A percentile compares a stretch with the other conserved stretches of the same genome.
phyloP scores from a whole-genome alignment of 306 rosid genomes.

The Styphnolobium japonicum region DNA sequence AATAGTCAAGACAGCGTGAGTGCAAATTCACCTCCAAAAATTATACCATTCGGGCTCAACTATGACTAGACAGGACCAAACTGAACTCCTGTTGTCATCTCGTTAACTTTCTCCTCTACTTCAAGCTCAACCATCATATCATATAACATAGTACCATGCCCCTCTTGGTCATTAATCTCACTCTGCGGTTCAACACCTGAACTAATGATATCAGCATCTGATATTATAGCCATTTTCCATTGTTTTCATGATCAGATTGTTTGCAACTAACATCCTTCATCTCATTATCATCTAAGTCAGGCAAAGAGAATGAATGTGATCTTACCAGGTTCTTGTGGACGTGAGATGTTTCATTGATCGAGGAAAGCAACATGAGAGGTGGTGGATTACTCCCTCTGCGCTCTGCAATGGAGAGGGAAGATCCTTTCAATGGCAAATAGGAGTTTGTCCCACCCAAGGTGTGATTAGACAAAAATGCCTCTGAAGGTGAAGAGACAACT shows the following conservation, averaged over 20 bases:
- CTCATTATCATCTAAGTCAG: slow-evolving; percentile 46
- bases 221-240: slow-evolving; percentile 33
- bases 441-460: slow-evolving; percentile 25
- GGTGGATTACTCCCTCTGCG: slow-evolving; percentile 91
- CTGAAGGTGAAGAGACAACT: slow-evolving; percentile 37
- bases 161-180: slow-evolving; percentile 22
- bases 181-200: slow-evolving; percentile 27
- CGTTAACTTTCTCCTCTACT: neutral
- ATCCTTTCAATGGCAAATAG: slow-evolving; percentile 38
- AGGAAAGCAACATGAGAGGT: slow-evolving; percentile 68
- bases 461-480: slow-evolving; percentile 36
- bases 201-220: slow-evolving; percentile 30
- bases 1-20: neutral
- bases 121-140: neutral
- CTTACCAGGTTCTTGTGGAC: slow-evolving; percentile 49
- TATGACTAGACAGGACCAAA: neutral
- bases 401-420: slow-evolving; percentile 72
- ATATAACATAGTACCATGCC: slow-evolving; percentile 1
- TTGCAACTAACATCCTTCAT: slow-evolving; percentile 45
- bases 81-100: neutral
- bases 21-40: neutral
- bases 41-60: neutral
- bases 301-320: slow-evolving; percentile 60
- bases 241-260: slow-evolving; percentile 38
- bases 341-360: slow-evolving; percentile 50